These are phyloP conservation scores for Coemansia sp. DNA, from an alignment of 192 early-diverging fungal genomes.

Conservation along the genomic window DNA sequence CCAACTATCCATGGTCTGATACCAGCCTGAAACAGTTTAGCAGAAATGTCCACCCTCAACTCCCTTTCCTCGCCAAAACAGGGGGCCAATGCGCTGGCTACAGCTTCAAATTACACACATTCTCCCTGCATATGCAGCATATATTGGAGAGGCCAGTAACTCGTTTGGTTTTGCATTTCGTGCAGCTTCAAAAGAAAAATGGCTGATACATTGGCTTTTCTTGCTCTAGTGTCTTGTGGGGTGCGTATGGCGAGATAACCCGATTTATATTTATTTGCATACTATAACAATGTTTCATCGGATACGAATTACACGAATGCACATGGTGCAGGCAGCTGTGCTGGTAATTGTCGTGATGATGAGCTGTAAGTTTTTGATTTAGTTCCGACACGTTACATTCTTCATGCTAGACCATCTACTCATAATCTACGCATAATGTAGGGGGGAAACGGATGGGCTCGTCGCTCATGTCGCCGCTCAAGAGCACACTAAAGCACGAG, in stretches of 20 bases:
- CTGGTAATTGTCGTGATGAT: conserved; percentile 49
- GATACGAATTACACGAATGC: conserved; percentile 36
- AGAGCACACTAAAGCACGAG: conserved; percentile 55
- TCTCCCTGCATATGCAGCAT: conserved; percentile 5
- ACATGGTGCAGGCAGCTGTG: conserved; percentile 45
- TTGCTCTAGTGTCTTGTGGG: not conserved
- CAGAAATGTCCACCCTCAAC: not conserved
- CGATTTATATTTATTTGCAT: not conserved
- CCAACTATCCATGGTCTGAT: not conserved
- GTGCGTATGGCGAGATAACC: not conserved
- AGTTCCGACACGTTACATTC: no score
- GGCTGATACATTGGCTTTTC: not conserved
- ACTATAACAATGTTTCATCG: conserved; percentile 1
- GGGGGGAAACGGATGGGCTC: conserved; percentile 56
- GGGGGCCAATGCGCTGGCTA: not conserved
- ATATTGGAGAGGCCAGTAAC: not conserved
- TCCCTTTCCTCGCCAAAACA: not conserved
- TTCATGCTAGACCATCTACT: no score
- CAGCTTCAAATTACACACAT: not conserved
- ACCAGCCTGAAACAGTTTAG: not conserved
- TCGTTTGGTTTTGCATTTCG: not conserved
- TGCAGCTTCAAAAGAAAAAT: not conserved
- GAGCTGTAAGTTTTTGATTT: conserved; percentile 38
- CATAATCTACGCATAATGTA: conserved; percentile 4
- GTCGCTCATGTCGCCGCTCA: conserved; percentile 51